Evolutionary conservation across 2,329 filamentous ascomycete species (phyloP).

Genomic region (Emmonsiellopsis sp.): DNA sequence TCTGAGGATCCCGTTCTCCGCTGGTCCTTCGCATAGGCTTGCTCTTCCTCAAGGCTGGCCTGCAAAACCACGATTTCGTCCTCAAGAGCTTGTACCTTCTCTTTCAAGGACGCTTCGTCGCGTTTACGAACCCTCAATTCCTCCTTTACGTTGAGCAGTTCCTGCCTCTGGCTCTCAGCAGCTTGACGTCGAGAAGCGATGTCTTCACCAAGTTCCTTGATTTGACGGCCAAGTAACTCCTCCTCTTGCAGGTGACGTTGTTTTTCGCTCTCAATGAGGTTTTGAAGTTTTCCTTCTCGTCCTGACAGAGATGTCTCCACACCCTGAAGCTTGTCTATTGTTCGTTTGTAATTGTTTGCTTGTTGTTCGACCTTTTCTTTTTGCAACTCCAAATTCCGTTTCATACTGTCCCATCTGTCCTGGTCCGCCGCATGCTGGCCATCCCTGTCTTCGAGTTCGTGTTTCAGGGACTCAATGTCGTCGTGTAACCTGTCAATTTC

Average conservation of each 20-base stretch:
- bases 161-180: constrained; percentile 55
- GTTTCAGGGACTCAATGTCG: constrained; percentile 52
- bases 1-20: constrained; percentile 51
- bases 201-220: constrained; percentile 64
- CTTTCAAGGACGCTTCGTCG: constrained; percentile 51
- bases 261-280: constrained; percentile 59
- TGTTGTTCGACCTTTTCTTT: constrained; percentile 59
- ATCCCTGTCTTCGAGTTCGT: constrained; percentile 59
- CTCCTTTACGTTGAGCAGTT: constrained; percentile 57
- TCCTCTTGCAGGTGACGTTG: constrained; percentile 66
- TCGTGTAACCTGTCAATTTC: constrained; percentile 47
- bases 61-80: constrained; percentile 70
- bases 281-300: constrained; percentile 58
- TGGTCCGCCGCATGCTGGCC: constrained; percentile 61
- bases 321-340: constrained; percentile 60
- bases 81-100: constrained; percentile 59
- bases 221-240: constrained; percentile 58
- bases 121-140: constrained; percentile 60
- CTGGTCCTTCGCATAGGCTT: constrained; percentile 49
- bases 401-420: constrained; percentile 63
- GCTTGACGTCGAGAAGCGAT: constrained; percentile 57
- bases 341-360: constrained; percentile 57
- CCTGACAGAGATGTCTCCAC: constrained; percentile 57
- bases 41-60: constrained; percentile 54
- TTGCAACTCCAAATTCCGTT: constrained; percentile 55